These are phyloP conservation scores for Trichomonas tenax DNA, from an alignment of 208 protist species.

Conservation along the genomic window DNA sequence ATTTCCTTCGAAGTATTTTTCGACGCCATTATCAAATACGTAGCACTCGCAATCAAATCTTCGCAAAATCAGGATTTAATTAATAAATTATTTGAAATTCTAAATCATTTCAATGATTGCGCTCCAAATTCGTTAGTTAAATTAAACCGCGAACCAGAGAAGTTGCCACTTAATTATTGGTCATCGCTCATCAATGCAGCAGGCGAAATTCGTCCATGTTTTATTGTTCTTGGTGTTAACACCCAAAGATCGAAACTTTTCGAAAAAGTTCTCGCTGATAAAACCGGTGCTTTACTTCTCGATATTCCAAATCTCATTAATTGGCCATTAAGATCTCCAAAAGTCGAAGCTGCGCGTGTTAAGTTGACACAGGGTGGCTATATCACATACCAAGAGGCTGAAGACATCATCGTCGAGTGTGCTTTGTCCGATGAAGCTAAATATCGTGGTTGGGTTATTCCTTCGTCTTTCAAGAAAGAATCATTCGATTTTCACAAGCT, in stretches of 20 bases:
- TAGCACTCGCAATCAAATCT: not conserved
- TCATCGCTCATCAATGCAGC: not conserved
- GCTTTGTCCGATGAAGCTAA: not conserved
- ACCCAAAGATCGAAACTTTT: not conserved
- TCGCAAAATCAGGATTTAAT: not conserved
- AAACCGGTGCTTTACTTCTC: not conserved
- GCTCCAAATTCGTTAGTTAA: not conserved
- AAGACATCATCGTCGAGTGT: not conserved
- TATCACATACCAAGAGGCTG: not conserved
- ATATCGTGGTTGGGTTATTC: slow-evolving; percentile 9
- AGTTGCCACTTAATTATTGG: not conserved
- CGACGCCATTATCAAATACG: not conserved
- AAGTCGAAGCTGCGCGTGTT: not conserved
- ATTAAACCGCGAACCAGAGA: not conserved
- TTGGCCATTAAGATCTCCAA: not conserved
- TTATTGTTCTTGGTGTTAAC: not conserved
- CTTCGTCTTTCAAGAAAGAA: not conserved
- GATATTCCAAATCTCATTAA: slow-evolving; percentile 1
- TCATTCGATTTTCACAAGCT: not conserved
- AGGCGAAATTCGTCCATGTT: slow-evolving; percentile 4
- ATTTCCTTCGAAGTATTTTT: not conserved
- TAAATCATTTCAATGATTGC: not conserved
- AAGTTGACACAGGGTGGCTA: not conserved
- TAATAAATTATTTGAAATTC: not conserved
- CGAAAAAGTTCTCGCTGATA: not conserved